These are phyloP conservation scores for Ormosia emarginata DNA, from an alignment of 306 rosid genomes.

Conservation along the genomic window DNA sequence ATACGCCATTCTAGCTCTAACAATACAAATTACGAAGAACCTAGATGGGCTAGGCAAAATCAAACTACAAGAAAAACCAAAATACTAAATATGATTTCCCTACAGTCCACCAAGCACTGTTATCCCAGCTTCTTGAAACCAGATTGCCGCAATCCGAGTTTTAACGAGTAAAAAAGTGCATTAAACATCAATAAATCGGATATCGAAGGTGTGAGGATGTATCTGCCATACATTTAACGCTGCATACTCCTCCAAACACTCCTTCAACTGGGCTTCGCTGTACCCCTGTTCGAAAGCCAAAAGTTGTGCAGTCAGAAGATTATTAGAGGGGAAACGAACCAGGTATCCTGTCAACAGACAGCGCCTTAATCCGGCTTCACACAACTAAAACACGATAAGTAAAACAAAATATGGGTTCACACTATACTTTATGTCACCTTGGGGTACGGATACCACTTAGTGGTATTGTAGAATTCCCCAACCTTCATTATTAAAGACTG, in stretches of 20 bases:
- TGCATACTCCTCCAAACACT: constrained; percentile 97
- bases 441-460: too few relatives aligned
- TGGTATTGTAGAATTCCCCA: too few relatives aligned
- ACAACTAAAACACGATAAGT: not conserved
- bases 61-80: constrained; percentile 14
- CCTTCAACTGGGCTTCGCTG: constrained; percentile 93
- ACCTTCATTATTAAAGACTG: not conserved
- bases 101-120: not conserved
- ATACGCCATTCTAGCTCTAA: constrained; percentile 6
- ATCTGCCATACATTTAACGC: constrained; percentile 98
- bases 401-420: not conserved
- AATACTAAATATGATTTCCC: constrained; percentile 4
- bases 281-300: constrained; percentile 66
- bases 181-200: constrained; percentile 88
- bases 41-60: not conserved
- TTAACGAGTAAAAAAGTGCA: not conserved
- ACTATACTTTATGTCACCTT: too few relatives aligned
- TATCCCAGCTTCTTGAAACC: not conserved
- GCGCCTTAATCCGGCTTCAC: not conserved
- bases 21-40: constrained; percentile 18
- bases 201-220: constrained; percentile 88
- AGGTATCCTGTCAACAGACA: not conserved
- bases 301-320: constrained; percentile 9
- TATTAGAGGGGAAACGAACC: not conserved
- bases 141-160: not conserved